Conservation (phyloP, 805 yeast species). For the Saturnispora quitensis region DNA sequence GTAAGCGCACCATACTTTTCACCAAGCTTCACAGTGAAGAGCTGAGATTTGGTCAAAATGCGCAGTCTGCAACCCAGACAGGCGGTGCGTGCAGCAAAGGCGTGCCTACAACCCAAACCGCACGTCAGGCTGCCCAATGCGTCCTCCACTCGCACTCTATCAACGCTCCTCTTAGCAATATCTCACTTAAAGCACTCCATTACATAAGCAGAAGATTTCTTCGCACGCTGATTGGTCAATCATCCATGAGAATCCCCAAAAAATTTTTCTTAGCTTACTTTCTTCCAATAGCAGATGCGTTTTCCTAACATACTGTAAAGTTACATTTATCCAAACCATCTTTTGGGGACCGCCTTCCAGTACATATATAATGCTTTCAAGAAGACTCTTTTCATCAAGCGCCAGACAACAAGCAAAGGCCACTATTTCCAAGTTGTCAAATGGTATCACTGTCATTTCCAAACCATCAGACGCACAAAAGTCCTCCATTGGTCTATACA, state of each 20-base stretch:
- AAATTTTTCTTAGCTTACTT: not conserved
- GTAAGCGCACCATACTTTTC: no score
- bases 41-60: no score
- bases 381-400: constrained; percentile 53
- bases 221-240: not conserved
- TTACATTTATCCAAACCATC: not conserved
- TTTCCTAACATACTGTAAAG: not conserved
- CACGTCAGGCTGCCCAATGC: no score
- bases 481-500: constrained; percentile 59
- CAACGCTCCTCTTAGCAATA: not conserved
- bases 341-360: not conserved
- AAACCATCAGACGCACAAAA: constrained; percentile 40
- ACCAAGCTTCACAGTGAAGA: no score
- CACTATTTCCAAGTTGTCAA: constrained; percentile 60
- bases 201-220: not conserved
- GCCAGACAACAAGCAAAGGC: constrained; percentile 40
- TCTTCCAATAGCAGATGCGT: not conserved
- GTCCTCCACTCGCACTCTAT: no score
- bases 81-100: no score
- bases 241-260: not conserved
- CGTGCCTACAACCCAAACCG: no score
- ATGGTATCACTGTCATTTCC: constrained; percentile 68
- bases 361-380: constrained; percentile 27
- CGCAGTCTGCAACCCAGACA: no score
- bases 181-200: not conserved